A percentile compares a stretch with the other conserved stretches of the same genome.
Evolutionary conservation across 352 stramenopile species (phyloP).

Genomic region (Pythium scleroteichum): DNA sequence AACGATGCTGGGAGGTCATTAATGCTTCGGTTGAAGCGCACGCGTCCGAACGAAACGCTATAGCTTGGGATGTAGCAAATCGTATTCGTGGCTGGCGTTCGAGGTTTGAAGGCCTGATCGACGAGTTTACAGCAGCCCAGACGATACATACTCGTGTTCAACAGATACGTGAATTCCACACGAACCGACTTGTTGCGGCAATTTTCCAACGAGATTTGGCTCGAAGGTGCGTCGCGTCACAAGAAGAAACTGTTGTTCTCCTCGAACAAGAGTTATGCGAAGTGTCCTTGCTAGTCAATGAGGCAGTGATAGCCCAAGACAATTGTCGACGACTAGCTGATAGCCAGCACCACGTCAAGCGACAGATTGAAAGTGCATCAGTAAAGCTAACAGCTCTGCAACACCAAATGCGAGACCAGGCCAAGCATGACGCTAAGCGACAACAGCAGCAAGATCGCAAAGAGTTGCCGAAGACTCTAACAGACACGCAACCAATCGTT

Average conservation of each 20-base stretch:
- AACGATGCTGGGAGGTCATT: constrained; percentile 17
- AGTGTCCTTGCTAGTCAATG: constrained; percentile 30
- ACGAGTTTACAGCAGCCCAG: constrained; percentile 9
- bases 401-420: neutral
- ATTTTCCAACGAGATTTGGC: constrained; percentile 28
- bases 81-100: constrained; percentile 21
- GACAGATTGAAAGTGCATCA: constrained; percentile 52
- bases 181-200: constrained; percentile 18
- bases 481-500: constrained; percentile 12
- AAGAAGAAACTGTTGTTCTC: constrained; percentile 37
- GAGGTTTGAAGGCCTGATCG: constrained; percentile 19
- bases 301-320: constrained; percentile 40
- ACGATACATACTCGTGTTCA: constrained; percentile 21
- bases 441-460: constrained; percentile 1
- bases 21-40: constrained; percentile 24
- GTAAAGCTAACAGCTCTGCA: constrained; percentile 49
- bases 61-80: constrained; percentile 27
- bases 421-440: neutral
- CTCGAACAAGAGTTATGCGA: constrained; percentile 44
- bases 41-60: constrained; percentile 33
- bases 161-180: constrained; percentile 25
- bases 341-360: constrained; percentile 44
- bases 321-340: constrained; percentile 32
- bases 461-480: constrained; percentile 8
- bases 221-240: constrained; percentile 36